A percentile compares a stretch with the other conserved stretches of the same genome.
Evolutionary conservation across 2,329 filamentous ascomycete species (phyloP).

Genomic region (Sarocladium strictum): DNA sequence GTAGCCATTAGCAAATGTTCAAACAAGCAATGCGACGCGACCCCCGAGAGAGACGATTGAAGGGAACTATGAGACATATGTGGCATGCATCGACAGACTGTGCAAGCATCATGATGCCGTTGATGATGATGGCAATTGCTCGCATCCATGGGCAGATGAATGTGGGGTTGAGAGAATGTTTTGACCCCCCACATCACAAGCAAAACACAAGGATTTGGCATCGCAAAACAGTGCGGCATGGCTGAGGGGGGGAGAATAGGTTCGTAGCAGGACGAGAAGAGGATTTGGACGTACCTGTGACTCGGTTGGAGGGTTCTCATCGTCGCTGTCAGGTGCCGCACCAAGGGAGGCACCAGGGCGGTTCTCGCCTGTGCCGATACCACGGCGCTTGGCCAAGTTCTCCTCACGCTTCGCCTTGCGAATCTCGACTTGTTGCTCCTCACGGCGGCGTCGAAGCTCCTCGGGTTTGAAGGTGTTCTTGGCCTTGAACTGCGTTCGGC

Average conservation of each 20-base stretch:
- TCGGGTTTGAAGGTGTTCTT: conserved; percentile 99
- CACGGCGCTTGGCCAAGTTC: conserved; percentile 96
- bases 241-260: not conserved
- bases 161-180: conserved; percentile 27
- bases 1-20: not conserved
- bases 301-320: conserved; percentile 92
- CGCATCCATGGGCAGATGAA: conserved; percentile 8
- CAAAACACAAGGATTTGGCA: conserved; percentile 13
- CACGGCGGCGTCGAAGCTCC: conserved; percentile 93
- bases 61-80: not conserved
- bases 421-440: conserved; percentile 99
- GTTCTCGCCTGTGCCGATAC: conserved; percentile 77
- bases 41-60: too few relatives aligned
- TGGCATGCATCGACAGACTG: not conserved
- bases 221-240: not conserved
- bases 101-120: not conserved
- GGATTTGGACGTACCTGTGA: conserved; percentile 65
- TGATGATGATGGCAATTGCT: not conserved
- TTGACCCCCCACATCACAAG: conserved; percentile 26
- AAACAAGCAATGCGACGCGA: too few relatives aligned
- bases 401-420: conserved; percentile 98
- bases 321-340: conserved; percentile 91
- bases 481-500: conserved; percentile 98
- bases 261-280: conserved; percentile 13
- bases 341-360: conserved; percentile 77